Percentiles rank a stretch among this genome's conserved stretches.
phyloP scores from a whole-genome alignment of 1,284 basidiomycete species.

The Prillingera fragicola region DNA sequence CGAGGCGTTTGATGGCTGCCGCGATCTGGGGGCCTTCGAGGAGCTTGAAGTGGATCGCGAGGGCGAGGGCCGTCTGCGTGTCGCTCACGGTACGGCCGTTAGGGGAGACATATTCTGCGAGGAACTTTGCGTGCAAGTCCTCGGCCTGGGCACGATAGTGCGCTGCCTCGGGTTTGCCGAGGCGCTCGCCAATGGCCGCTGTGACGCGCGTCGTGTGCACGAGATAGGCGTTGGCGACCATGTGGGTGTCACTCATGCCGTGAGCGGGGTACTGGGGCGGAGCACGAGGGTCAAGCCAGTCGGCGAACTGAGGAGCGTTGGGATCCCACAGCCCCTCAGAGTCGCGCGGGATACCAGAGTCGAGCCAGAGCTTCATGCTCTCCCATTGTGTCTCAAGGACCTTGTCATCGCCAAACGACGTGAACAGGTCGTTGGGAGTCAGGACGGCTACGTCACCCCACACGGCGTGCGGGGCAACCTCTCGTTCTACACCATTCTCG shows the following conservation, averaged over 20 bases:
- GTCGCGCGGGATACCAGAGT: conserved; percentile 24
- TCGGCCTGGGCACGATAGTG: conserved; percentile 16
- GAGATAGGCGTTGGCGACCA: conserved; percentile 35
- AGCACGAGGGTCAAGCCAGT: conserved; percentile 39
- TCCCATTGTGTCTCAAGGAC: conserved; percentile 26
- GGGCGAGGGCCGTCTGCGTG: conserved; percentile 31
- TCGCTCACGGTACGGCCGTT: conserved; percentile 29
- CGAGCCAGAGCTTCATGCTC: conserved; percentile 35
- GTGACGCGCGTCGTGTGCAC: conserved; percentile 23
- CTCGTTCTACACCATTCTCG: too few relatives aligned
- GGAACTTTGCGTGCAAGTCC: conserved; percentile 18
- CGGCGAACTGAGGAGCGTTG: conserved; percentile 21
- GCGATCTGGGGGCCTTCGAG: conserved; percentile 13
- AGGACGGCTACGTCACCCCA: conserved; percentile 33
- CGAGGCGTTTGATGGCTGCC: conserved; percentile 14
- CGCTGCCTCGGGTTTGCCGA: conserved; percentile 20
- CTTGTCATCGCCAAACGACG: conserved; percentile 18
- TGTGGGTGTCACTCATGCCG: conserved; percentile 26
- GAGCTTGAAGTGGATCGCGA: conserved; percentile 29
- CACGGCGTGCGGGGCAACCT: conserved; percentile 11
- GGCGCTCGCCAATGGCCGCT: conserved; percentile 20
- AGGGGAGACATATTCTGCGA: conserved; percentile 25
- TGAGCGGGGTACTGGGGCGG: conserved; percentile 23
- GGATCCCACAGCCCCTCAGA: conserved; percentile 22
- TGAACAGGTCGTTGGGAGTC: conserved; percentile 32